Evolutionary conservation across 768 basidiomycete species (phyloP), one percentile per base, ranked within the genome.

Genomic region (Lentinula lateritia): DNA sequence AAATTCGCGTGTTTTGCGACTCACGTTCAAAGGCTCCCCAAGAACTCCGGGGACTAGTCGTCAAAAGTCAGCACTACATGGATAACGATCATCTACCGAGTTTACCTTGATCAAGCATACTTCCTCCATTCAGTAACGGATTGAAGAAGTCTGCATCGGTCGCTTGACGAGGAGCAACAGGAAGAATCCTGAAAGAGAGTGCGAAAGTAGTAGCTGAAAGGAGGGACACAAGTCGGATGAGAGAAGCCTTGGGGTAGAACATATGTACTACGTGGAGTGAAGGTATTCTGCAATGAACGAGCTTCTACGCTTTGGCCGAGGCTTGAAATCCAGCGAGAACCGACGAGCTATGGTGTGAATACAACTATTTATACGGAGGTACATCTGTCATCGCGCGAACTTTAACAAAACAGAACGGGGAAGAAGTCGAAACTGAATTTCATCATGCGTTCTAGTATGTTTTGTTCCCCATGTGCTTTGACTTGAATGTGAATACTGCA

Each of bases 21-120:
- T 78, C 63, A 80, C 78, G 66, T 92, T 92, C 41, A 93, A 75
- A 20, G 90, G 92, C 71, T 94, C 93, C 35, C 90, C 91, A 1
- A 85, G 79, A 9, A 20, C 54, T 20, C 43, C 43, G 7, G 42
- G 45, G 1, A 50, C 45, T 52, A 34, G 1, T 9, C 13, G 7
- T 46, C 45, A n/a, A n/a, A 7, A 10, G 0, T 46, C 13, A 35
- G 35, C 13, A 35, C 50, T 6, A 3, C 5, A 12, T 28, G 16
- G 1, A 5, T 28, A 5, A 10, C 12, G 20, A 23, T 5, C 20
- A 50, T 28, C 28, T 2, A 50, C 28, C 15, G 4, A 36, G 23
- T 38, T 28, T 52, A 68, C 78, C 88, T 62, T 71, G 85, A 50
- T 88, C 85, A 5, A 92, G 79, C 85, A 88, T 84, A 55, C 77